These are phyloP conservation scores for Curvularia spicifera DNA, from an alignment of 2,329 filamentous ascomycete species.

Conservation along the genomic window DNA sequence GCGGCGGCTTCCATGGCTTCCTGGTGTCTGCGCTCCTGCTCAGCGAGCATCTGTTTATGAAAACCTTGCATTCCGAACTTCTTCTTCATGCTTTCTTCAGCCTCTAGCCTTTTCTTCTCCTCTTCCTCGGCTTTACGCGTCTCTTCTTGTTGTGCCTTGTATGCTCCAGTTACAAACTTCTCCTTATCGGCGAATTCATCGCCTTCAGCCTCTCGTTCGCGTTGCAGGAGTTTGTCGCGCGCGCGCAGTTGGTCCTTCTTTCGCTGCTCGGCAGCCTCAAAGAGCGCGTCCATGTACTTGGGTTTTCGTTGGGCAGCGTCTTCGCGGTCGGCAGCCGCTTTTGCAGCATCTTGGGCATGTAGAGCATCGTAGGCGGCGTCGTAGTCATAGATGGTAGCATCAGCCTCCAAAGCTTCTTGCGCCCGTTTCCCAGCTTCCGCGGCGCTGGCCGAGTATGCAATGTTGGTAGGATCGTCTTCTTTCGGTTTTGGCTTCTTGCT, in stretches of 20 bases:
- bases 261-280: slow-evolving; percentile 75
- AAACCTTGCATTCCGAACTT: slow-evolving; percentile 78
- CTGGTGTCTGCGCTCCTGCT: slow-evolving; percentile 72
- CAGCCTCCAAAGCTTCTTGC: slow-evolving; percentile 68
- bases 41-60: slow-evolving; percentile 75
- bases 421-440: slow-evolving; percentile 68
- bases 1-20: slow-evolving; percentile 72
- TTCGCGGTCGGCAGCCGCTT: slow-evolving; percentile 60
- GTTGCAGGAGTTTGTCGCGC: slow-evolving; percentile 78
- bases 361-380: slow-evolving; percentile 81
- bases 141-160: slow-evolving; percentile 81
- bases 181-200: slow-evolving; percentile 84
- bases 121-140: slow-evolving; percentile 73
- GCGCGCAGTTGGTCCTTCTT: slow-evolving; percentile 80
- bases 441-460: slow-evolving; percentile 71
- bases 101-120: slow-evolving; percentile 70
- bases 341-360: slow-evolving; percentile 63
- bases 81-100: slow-evolving; percentile 69
- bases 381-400: slow-evolving; percentile 83
- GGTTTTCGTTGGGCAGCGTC: slow-evolving; percentile 68
- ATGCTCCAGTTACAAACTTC: slow-evolving; percentile 83
- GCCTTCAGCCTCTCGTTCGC: slow-evolving; percentile 79
- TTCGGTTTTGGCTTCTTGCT: slow-evolving; percentile 48
- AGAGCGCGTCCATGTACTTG: slow-evolving; percentile 78
- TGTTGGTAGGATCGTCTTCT: slow-evolving; percentile 45